A percentile compares a stretch with the other conserved stretches of the same genome.
Evolutionary conservation across 139 green algal genomes (phyloP).

Genomic region (Diplosphaera chodatii): DNA sequence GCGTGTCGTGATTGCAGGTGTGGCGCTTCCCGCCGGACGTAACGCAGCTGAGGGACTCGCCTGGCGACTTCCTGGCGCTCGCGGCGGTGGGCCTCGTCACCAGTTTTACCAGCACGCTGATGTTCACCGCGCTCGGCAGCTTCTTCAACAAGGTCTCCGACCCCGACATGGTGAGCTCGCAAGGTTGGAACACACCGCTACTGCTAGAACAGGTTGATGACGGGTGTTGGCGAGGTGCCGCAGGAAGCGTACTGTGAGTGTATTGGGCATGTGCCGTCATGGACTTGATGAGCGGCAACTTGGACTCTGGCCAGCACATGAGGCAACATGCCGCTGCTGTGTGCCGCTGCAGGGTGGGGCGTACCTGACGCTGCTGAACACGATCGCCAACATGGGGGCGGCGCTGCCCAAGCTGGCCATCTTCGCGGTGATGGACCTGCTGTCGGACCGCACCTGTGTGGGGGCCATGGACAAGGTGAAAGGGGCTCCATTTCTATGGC

Average conservation of each 20-base stretch:
- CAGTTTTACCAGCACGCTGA: constrained; percentile 72
- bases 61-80: constrained; percentile 40
- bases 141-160: constrained; percentile 74
- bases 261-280: no score
- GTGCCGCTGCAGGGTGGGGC: constrained; percentile 62
- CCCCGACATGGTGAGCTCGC: constrained; percentile 27
- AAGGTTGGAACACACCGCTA: no score
- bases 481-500: no score
- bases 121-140: constrained; percentile 78
- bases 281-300: no score
- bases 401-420: constrained; percentile 67
- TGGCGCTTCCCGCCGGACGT: constrained; percentile 27
- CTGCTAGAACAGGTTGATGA: no score
- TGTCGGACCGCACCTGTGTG: constrained; percentile 23
- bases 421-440: constrained; percentile 51
- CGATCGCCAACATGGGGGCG: constrained; percentile 87
- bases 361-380: constrained; percentile 95
- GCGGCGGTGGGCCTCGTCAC: constrained; percentile 53
- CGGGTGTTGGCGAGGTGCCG: no score
- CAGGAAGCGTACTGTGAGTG: no score
- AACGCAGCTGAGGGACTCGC: constrained; percentile 28
- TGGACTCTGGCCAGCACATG: no score
- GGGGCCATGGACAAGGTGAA: not conserved
- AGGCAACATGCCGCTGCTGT: no score
- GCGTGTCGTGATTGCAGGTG: constrained; percentile 11